A percentile compares a stretch with the other conserved stretches of the same genome.
Evolutionary conservation across 2,329 filamentous ascomycete species (phyloP).

Genomic region (Bipolaris zeicola): DNA sequence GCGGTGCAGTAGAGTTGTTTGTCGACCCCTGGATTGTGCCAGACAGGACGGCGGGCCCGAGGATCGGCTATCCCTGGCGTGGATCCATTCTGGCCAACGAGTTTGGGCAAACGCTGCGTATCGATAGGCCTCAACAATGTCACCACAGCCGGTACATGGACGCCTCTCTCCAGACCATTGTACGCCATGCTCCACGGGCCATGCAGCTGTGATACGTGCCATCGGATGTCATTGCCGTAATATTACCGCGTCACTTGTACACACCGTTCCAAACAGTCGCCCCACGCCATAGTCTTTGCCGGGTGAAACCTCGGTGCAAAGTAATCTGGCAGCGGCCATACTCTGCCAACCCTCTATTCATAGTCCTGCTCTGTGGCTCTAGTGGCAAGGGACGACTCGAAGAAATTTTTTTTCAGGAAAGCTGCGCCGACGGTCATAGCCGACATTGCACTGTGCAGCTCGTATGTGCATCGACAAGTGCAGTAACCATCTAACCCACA

Average conservation of each 20-base stretch:
- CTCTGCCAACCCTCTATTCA: background rate
- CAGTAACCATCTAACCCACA: background rate
- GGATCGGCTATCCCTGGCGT: constrained; percentile 17
- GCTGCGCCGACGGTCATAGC: background rate
- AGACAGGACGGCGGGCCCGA: constrained; percentile 4
- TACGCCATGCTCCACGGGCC: background rate
- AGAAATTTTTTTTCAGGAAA: background rate
- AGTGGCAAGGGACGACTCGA: background rate
- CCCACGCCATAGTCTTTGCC: constrained; percentile 2
- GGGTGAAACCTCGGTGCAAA: background rate
- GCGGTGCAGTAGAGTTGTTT: background rate
- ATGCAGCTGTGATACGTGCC: background rate
- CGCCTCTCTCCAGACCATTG: background rate
- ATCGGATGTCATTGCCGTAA: background rate
- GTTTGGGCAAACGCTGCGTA: constrained; percentile 10
- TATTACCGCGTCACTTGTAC: background rate
- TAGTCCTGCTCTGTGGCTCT: background rate
- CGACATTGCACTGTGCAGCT: background rate
- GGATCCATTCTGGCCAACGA: constrained; percentile 34
- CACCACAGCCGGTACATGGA: constrained; percentile 1
- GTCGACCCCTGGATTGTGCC: background rate
- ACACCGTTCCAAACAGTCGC: background rate
- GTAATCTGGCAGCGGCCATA: background rate
- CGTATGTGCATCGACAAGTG: background rate
- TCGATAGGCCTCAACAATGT: constrained; percentile 23